Percentiles rank a stretch among this genome's conserved stretches.
phyloP scores from a whole-genome alignment of 768 basidiomycete species.

The Boletus tomentosulus region DNA sequence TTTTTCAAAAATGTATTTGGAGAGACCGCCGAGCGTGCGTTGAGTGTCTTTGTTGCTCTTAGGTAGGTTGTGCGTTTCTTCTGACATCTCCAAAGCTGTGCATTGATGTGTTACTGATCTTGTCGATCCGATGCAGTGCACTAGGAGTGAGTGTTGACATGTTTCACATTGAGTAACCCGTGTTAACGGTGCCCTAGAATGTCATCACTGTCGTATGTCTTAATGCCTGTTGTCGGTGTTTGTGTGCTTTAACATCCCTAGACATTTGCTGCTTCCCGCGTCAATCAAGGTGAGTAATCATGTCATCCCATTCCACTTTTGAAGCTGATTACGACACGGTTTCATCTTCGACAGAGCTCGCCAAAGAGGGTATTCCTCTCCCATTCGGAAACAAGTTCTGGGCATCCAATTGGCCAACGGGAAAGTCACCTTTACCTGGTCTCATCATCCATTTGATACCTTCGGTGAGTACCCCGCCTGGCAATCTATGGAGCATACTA shows the following conservation, averaged over 20 bases:
- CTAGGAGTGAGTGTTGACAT: conserved; percentile 27
- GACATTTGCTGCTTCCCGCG: conserved; percentile 48
- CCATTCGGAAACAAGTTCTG: conserved; percentile 57
- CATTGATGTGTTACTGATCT: background rate
- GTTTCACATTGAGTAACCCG: background rate
- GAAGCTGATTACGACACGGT: no score
- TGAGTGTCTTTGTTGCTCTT: conserved; percentile 55
- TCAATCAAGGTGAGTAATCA: conserved; percentile 44
- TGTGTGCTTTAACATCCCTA: conserved; percentile 10
- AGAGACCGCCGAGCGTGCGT: conserved; percentile 43
- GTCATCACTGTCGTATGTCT: conserved; percentile 32
- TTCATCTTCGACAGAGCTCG: conserved; percentile 39
- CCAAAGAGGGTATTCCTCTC: conserved; percentile 59
- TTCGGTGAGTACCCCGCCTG: conserved; percentile 31
- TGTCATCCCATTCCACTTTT: background rate
- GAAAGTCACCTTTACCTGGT: conserved; percentile 52
- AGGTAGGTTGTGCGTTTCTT: conserved; percentile 33
- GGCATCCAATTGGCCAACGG: conserved; percentile 61
- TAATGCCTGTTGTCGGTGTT: no score
- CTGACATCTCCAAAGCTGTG: background rate
- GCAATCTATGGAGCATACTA: background rate
- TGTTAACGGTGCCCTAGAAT: conserved; percentile 19
- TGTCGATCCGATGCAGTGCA: conserved; percentile 25
- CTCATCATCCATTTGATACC: conserved; percentile 53
- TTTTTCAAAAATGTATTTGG: conserved; percentile 63